Conservation (phyloP, 495 filamentous ascomycete genomes). For the Lophiotrema nucula region DNA sequence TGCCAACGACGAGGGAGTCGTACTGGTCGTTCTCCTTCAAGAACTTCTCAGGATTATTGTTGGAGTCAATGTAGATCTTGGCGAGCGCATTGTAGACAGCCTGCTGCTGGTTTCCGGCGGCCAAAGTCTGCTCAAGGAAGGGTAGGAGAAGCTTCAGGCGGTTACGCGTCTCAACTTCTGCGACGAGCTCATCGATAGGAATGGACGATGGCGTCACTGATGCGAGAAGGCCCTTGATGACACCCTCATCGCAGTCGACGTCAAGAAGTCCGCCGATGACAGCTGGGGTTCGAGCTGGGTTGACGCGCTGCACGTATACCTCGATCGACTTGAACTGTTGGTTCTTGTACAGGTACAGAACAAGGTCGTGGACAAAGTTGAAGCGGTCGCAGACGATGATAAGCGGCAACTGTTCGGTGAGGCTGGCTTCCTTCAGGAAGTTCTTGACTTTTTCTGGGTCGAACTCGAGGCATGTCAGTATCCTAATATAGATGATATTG, state of each 20-base stretch:
- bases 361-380: slow-evolving; percentile 96
- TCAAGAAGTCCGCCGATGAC: slow-evolving; percentile 95
- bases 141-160: slow-evolving; percentile 92
- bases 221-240: slow-evolving; percentile 89
- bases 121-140: slow-evolving; percentile 91
- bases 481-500: too few relatives aligned
- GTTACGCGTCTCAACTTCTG: slow-evolving; percentile 92
- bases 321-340: slow-evolving; percentile 99
- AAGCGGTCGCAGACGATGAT: slow-evolving; percentile 99
- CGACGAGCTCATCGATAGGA: slow-evolving; percentile 93
- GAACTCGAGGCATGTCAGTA: too few relatives aligned
- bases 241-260: slow-evolving; percentile 92
- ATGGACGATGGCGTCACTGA: slow-evolving; percentile 83
- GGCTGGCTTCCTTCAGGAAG: slow-evolving; percentile 94
- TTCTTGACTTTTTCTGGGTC: slow-evolving; percentile 98
- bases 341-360: slow-evolving; percentile 97
- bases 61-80: slow-evolving; percentile 99
- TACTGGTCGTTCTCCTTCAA: slow-evolving; percentile 98
- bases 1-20: slow-evolving; percentile 87
- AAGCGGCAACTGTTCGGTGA: slow-evolving; percentile 89
- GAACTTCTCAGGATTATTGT: slow-evolving; percentile 98
- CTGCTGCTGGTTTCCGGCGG: slow-evolving; percentile 91
- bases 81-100: slow-evolving; percentile 97
- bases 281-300: slow-evolving; percentile 87
- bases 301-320: slow-evolving; percentile 98